A percentile compares a stretch with the other conserved stretches of the same genome.
These are phyloP conservation scores for Fusarium beomiforme DNA, from an alignment of 2,329 filamentous ascomycete species.

Conservation along the genomic window DNA sequence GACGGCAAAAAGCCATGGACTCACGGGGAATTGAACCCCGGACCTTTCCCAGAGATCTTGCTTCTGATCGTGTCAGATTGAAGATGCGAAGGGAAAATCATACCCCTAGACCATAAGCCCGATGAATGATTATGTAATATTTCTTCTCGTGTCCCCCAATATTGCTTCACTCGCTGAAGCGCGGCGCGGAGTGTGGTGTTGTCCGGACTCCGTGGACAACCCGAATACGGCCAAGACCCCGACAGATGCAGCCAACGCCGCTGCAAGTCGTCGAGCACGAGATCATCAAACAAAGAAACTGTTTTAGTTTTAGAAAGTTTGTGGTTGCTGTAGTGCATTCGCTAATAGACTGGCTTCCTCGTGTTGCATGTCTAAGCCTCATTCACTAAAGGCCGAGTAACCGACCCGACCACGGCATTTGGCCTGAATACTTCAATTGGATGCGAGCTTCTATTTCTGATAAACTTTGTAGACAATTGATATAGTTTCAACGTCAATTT, in stretches of 20 bases:
- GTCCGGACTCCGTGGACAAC: neutral
- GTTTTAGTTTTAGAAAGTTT: neutral
- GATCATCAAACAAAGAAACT: neutral
- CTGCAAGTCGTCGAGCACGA: neutral
- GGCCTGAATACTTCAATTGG: neutral
- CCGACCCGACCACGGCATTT: neutral
- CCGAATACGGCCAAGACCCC: neutral
- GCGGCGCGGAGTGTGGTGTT: neutral
- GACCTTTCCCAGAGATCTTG: slow-evolving; percentile 21
- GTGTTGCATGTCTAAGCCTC: neutral
- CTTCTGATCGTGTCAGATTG: neutral
- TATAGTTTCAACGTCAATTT: too few species aligned
- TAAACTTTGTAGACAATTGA: neutral
- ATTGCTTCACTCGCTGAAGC: neutral
- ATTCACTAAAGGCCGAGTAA: neutral
- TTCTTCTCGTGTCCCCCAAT: rapidly evolving
- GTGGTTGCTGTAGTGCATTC: neutral
- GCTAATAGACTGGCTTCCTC: neutral
- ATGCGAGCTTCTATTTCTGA: neutral
- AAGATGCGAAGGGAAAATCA: slow-evolving; percentile 32
- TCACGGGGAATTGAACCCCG: slow-evolving; percentile 32
- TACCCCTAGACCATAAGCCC: slow-evolving; percentile 33
- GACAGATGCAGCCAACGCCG: neutral
- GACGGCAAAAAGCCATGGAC: slow-evolving; percentile 10
- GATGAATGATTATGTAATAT: slow-evolving; percentile 10